Base-by-base conservation (phyloP, 345 rosid genomes). In the Luvunga scandens region DNA sequence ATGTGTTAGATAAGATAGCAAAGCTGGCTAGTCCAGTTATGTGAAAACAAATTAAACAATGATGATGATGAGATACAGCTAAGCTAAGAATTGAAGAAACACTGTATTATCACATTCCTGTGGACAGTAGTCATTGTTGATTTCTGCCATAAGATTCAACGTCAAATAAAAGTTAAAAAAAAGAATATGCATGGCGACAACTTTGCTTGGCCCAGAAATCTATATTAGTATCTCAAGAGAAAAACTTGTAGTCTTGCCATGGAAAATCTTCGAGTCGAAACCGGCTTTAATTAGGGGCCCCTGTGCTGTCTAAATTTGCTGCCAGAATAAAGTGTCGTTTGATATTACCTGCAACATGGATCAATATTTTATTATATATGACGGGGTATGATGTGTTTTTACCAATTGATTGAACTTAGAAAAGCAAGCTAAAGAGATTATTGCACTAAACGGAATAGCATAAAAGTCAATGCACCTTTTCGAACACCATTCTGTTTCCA, bases 31-130 rank as follows among this genome's bases (percentile, higher is more conserved):
- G 3, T 34, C 38, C 9, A 19, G 69, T 65, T 69, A 72, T 33
- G 50, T 0, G 4, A 45, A 45, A 45, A 63, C 34, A 48, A n/a
- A n/a, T n/a, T n/a, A n/a, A n/a, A n/a, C n/a, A n/a, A n/a, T n/a
- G n/a, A 61, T 50, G 74, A 74, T 69, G 42, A 80, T 86, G 85
- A 84, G 79, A 77, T 82, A 81, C 89, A 86, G 85, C 85, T 84
- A 84, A 84, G 84, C 57, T 53, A 53, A 53, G 57, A 53, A 53
- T 53, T 53, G 57, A 53, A 16, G 18, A 45, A 72, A 56, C 69
- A 48, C 57, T 77, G 63, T 22, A 57, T 68, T 68, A 60, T 71
- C 80, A 57, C 67, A 53, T 65, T 72, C 55, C 57, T 81, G 78
- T 79, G 69, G 81, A 73, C 81, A 61, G 56, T 31, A 31, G 76